Base-by-base conservation (phyloP, 2,329 filamentous ascomycete species). In the Calonectria multiphialidica region DNA sequence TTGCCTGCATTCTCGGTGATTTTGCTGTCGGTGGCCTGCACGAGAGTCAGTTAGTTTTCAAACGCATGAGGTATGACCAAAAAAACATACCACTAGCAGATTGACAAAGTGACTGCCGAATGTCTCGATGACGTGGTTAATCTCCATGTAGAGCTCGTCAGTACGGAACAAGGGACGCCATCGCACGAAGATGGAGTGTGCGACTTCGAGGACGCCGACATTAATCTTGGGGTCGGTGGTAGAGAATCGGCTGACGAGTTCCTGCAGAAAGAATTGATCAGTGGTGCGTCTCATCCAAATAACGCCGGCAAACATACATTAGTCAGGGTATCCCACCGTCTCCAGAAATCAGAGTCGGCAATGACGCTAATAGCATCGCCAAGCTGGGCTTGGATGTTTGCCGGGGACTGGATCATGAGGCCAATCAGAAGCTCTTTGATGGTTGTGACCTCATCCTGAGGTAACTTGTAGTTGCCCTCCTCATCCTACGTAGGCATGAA, bases 301-400 rank as follows among this genome's bases (percentile, higher is more conserved):
- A 28, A 8, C 12, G 18, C 23, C n/a, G 25, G 18, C 30, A 44
- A 45, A 81, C 88, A 76, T 84, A 94, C 93, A 87, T 94, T 91
- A 33, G 98, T 96, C 72, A 99, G 89, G n/a, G 96, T 98, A 81
- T 98, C 94, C 97, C 97, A 99, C 80, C 94, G 90, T 84, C 94
- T 89, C 93, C 94, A 99, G 84, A 99, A 99, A 83, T 99, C 97
- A 77, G 96, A 98, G 85, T 98, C 96, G 72, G 97, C 97, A 80
- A 99, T 98, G 79, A 97, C 92, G 85, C 96, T 98, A 83, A 98
- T 97, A 74, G 97, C 96, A 82, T 98, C 97, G 77, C 97, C 97
- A 44, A 99, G 90, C 86, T 99, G 97, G 72, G 95, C 92, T 86
- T 98, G 97, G 76, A 99, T 94, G 72, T 92, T 93, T 21, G 94